A percentile compares a stretch with the other conserved stretches of the same genome.
Conservation (phyloP, 129 eudicot genomes). For the Centaurea solstitialis region DNA sequence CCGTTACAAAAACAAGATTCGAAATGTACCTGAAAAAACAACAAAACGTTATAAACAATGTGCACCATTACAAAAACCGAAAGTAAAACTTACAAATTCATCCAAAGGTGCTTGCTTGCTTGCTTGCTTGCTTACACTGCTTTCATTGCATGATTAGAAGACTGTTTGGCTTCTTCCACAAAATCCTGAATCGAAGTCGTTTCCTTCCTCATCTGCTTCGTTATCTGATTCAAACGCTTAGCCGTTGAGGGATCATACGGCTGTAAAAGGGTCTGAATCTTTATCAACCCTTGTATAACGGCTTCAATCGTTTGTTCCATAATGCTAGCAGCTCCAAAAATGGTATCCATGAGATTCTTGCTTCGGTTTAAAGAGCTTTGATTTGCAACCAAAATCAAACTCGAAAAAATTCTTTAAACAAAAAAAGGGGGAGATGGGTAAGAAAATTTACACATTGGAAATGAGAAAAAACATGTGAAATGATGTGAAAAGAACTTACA, state of each 20-base stretch:
- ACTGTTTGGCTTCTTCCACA: constrained; percentile 31
- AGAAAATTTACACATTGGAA: neutral
- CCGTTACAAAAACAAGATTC: constrained; percentile 51
- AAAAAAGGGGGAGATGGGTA: neutral
- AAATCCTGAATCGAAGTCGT: constrained; percentile 35
- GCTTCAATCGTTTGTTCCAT: constrained; percentile 41
- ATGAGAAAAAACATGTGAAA: neutral
- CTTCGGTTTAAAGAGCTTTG: constrained; percentile 33
- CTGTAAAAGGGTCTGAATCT: constrained; percentile 37
- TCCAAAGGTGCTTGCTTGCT: constrained; percentile 26
- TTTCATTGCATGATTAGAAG: constrained; percentile 42
- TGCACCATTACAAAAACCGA: neutral
- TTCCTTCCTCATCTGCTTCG: constrained; percentile 40
- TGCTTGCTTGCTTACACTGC: constrained; percentile 49
- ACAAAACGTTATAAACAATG: constrained; percentile 1
- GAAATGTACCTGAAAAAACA: constrained; percentile 50
- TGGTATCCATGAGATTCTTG: constrained; percentile 44
- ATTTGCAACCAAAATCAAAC: constrained; percentile 48
- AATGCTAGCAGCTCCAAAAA: constrained; percentile 43
- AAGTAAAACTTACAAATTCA: neutral
- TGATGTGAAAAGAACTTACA: constrained; percentile 45
- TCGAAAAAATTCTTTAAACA: constrained; percentile 41
- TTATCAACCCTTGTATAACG: constrained; percentile 29
- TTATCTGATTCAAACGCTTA: constrained; percentile 35
- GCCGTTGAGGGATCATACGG: constrained; percentile 45